Percentiles rank a stretch among this genome's conserved stretches.
These are phyloP conservation scores for Babesia bigemina DNA, from an alignment of 169 alveolate genomes.

Conservation along the genomic window DNA sequence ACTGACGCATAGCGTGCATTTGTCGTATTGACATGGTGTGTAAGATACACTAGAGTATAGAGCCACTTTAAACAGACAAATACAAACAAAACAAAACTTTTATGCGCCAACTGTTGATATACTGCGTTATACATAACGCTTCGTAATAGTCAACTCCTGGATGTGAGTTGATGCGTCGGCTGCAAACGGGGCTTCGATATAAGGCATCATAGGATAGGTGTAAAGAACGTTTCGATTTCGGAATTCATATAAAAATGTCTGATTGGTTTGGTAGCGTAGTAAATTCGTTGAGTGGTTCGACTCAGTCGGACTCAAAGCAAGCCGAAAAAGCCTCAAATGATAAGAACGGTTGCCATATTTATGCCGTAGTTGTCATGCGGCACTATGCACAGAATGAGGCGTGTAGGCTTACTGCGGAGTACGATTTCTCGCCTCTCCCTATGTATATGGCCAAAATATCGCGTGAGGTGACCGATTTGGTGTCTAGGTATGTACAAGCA, in stretches of 20 bases:
- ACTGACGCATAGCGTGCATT: not conserved
- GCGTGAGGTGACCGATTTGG: slow-evolving; percentile 67
- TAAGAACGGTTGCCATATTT: slow-evolving; percentile 64
- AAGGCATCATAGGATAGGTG: too few species aligned
- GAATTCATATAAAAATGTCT: slow-evolving; percentile 5
- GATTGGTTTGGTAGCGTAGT: slow-evolving; percentile 42
- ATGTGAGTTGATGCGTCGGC: too few species aligned
- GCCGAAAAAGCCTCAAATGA: not conserved
- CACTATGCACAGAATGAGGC: slow-evolving; percentile 63
- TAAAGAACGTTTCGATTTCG: not conserved
- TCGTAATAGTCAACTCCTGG: too few species aligned
- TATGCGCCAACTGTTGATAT: too few species aligned
- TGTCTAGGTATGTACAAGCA: slow-evolving; percentile 51
- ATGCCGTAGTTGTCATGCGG: slow-evolving; percentile 68
- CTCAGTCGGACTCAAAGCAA: slow-evolving; percentile 22
- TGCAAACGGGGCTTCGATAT: too few species aligned
- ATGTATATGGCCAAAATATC: slow-evolving; percentile 64
- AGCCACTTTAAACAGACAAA: too few species aligned
- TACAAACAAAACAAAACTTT: too few species aligned
- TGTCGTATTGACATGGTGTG: not conserved
- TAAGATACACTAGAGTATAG: not conserved
- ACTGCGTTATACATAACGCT: too few species aligned
- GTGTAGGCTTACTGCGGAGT: slow-evolving; percentile 69
- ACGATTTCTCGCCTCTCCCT: slow-evolving; percentile 64
- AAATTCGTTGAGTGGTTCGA: slow-evolving; percentile 28